Evolutionary conservation across 371 early-diverging fungal genomes (phyloP).

Genomic region (Haplosporangium sp.): DNA sequence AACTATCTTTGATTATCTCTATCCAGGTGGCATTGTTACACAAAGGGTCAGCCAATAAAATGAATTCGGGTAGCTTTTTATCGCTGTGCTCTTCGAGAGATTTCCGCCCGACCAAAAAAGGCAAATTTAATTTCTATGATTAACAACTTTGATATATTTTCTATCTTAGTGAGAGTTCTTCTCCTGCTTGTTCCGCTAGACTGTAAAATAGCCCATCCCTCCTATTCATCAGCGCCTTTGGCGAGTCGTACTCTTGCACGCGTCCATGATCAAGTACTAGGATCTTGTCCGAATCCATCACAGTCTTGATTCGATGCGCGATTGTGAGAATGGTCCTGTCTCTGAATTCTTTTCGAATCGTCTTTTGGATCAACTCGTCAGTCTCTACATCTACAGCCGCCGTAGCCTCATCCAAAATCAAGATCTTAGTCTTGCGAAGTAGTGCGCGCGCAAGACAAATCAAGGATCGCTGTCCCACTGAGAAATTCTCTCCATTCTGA

Average conservation of each 20-base stretch:
- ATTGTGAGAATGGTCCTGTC: slow-evolving; percentile 46
- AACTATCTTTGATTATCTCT: background rate
- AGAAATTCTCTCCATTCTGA: slow-evolving; percentile 64
- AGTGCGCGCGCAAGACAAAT: slow-evolving; percentile 70
- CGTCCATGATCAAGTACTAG: slow-evolving; percentile 54
- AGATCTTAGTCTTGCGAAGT: slow-evolving; percentile 58
- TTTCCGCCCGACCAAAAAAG: no score
- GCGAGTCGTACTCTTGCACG: slow-evolving; percentile 38
- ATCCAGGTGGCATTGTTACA: no score
- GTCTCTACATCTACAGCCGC: slow-evolving; percentile 88
- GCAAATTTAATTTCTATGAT: no score
- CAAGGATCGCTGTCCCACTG: slow-evolving; percentile 72
- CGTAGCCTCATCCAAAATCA: slow-evolving; percentile 78
- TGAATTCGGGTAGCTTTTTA: background rate
- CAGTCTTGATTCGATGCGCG: slow-evolving; percentile 72
- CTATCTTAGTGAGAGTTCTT: background rate
- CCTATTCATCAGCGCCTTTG: background rate
- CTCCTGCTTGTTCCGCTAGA: background rate
- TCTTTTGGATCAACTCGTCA: slow-evolving; percentile 77
- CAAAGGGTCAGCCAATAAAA: background rate
- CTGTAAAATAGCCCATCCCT: slow-evolving; percentile 2
- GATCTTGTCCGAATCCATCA: slow-evolving; percentile 87
- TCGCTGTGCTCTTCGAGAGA: background rate
- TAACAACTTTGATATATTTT: background rate
- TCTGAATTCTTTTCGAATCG: slow-evolving; percentile 78